These are phyloP conservation scores for Heritiera littoralis DNA, from an alignment of 345 rosid species.

Conservation along the genomic window DNA sequence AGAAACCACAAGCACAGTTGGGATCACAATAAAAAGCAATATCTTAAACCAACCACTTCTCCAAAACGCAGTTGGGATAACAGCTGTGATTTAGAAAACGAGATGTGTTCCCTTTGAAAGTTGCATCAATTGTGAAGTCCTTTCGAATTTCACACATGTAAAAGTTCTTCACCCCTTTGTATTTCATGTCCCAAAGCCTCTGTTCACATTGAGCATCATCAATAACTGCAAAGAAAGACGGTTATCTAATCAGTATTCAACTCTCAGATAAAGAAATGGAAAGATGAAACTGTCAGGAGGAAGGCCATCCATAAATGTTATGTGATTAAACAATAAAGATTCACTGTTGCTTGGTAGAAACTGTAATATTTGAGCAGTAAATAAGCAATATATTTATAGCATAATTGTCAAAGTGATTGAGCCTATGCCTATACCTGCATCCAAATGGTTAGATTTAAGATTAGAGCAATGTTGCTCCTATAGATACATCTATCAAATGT, in stretches of 20 bases:
- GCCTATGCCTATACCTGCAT: background rate
- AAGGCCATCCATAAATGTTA: background rate
- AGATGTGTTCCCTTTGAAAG: conserved; percentile 88
- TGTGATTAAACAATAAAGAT: background rate
- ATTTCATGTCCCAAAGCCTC: conserved; percentile 99
- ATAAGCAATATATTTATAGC: background rate
- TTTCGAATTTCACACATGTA: conserved; percentile 98
- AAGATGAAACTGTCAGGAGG: background rate
- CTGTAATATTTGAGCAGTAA: background rate
- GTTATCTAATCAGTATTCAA: background rate
- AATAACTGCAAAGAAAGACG: conserved; percentile 61
- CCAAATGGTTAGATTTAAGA: background rate
- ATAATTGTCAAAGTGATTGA: background rate
- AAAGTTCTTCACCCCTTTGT: conserved; percentile 73
- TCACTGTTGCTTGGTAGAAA: conserved; percentile 1
- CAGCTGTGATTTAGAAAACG: conserved; percentile 96
- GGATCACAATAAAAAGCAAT: background rate
- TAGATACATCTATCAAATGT: background rate
- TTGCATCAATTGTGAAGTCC: conserved; percentile 97
- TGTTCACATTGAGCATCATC: conserved; percentile 82
- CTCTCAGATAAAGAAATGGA: background rate
- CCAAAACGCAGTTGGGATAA: conserved; percentile 80
- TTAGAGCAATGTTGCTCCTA: background rate
- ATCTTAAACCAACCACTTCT: conserved; percentile 70
- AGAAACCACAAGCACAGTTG: background rate